Evolutionary conservation across 2,329 filamentous ascomycete genomes (phyloP), one percentile per base, ranked within the genome.

Genomic region (Sporothrix inflata): DNA sequence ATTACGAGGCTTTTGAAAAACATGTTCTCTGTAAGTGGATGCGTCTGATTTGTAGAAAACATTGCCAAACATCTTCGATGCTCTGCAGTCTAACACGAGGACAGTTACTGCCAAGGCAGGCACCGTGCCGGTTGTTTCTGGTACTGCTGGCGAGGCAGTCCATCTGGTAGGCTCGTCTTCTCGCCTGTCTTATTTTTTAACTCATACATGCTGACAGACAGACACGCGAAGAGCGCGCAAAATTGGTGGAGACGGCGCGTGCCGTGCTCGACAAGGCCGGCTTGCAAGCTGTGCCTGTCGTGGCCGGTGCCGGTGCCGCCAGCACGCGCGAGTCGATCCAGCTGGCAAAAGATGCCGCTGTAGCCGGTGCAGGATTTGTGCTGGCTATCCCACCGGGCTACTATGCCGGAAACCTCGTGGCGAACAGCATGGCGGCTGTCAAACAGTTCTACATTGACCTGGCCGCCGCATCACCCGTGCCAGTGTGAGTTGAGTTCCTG

Each of bases 271-370:
- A 71, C 42, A 60, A 51, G 14, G 53, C 80, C 0, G 74, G 78
- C 1, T 75, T 80, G 1, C 75, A 78, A 0, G 72, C 80, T 16
- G 83, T 83, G 57, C 84, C 83, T 0, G 78, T 85, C 3, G 81
- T 85, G 2, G 84, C 83, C 3, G 84, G 84, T 5, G 82, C 84
- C 27, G 83, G 81, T 0, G 84, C 81, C 0, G 77, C 79, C 60
- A 79, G 78, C 67, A 82, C 80, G 0, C 77, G 78, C 47, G 80
- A 82, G 76, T 71, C 80, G 4, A 77, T 82, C 11, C 75, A 76
- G n/a, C 76, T 82, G 0, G 81, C 81, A 1, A 76, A 79, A 14
- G 82, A 83, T 45, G 82, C 83, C 0, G 77, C 78, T 4, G 75
- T 76, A 1, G 81, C 82, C 0, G 83, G 83, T 0, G 82, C 83